phyloP scores from a whole-genome alignment of 768 basidiomycete genomes.

The Phylloporus scabripes region DNA sequence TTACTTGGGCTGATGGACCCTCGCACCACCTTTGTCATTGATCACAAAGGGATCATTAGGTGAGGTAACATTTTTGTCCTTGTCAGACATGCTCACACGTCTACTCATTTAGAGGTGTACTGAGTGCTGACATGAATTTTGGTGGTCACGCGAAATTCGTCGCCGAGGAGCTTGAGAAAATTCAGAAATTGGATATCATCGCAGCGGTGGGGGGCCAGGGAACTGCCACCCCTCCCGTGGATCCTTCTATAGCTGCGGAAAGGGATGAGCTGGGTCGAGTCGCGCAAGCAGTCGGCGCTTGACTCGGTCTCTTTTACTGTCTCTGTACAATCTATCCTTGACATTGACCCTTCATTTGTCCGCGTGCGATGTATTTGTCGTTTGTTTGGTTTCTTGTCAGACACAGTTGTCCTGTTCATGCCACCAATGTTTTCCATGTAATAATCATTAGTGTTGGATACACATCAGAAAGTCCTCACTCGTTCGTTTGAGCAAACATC shows the following conservation, averaged over 20 bases:
- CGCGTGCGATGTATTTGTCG: too few species aligned
- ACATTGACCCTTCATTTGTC: too few species aligned
- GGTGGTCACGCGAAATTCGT: constrained; percentile 69
- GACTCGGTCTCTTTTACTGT: background rate
- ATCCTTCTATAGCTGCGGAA: constrained; percentile 7
- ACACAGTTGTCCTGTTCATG: background rate
- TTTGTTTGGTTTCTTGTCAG: too few species aligned
- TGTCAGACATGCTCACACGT: constrained; percentile 1
- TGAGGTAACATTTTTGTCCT: constrained; percentile 26
- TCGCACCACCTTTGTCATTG: constrained; percentile 74
- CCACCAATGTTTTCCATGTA: background rate
- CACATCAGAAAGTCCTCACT: background rate
- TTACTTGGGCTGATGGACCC: constrained; percentile 60
- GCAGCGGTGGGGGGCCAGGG: background rate
- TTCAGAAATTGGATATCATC: constrained; percentile 22
- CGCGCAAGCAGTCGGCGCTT: constrained; percentile 18
- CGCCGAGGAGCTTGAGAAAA: constrained; percentile 55
- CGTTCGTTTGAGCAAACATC: background rate
- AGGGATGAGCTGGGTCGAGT: constrained; percentile 20
- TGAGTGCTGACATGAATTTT: constrained; percentile 58
- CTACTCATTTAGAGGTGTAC: constrained; percentile 40
- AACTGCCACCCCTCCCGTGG: background rate
- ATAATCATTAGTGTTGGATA: background rate
- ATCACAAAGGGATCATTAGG: constrained; percentile 62
- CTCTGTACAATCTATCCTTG: too few species aligned